phyloP scores from a whole-genome alignment of 805 yeast genomes.

The Spathaspora arborariae region DNA sequence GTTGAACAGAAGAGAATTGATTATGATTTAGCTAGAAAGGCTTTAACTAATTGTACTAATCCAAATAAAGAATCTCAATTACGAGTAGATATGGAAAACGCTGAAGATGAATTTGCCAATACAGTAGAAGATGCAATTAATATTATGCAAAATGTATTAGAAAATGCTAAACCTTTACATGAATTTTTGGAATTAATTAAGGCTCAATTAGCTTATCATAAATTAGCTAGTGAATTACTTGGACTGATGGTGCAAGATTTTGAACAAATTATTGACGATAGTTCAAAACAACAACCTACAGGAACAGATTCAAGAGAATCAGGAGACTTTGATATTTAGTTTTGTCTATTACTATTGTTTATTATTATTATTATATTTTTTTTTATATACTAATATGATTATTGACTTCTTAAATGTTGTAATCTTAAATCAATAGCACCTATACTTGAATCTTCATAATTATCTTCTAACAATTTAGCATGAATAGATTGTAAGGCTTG shows the following conservation, averaged over 20 bases:
- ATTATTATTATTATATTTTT: neutral
- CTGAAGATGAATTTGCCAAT: slow-evolving; percentile 87
- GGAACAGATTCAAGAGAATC: slow-evolving; percentile 15
- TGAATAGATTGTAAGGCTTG: slow-evolving; percentile 87
- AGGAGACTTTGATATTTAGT: slow-evolving; percentile 29
- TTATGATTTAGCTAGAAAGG: slow-evolving; percentile 71
- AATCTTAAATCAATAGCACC: slow-evolving; percentile 30
- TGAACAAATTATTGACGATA: slow-evolving; percentile 55
- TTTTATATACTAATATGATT: neutral
- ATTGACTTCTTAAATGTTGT: slow-evolving; percentile 22
- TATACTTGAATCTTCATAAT: slow-evolving; percentile 19
- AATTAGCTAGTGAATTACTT: slow-evolving; percentile 66
- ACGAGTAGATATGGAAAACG: slow-evolving; percentile 72
- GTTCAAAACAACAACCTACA: slow-evolving; percentile 13
- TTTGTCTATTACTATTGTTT: neutral
- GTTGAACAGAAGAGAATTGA: slow-evolving; percentile 76
- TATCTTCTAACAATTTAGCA: slow-evolving; percentile 59
- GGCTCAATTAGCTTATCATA: slow-evolving; percentile 81
- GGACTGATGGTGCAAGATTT: slow-evolving; percentile 61
- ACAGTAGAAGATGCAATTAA: slow-evolving; percentile 85
- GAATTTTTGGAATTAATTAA: slow-evolving; percentile 64
- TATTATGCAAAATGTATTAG: slow-evolving; percentile 76
- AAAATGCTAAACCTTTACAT: slow-evolving; percentile 63
- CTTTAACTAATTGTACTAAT: slow-evolving; percentile 36
- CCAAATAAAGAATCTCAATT: slow-evolving; percentile 63